Conservation (phyloP, 768 basidiomycete genomes). For the Kwoniella shandongensis region DNA sequence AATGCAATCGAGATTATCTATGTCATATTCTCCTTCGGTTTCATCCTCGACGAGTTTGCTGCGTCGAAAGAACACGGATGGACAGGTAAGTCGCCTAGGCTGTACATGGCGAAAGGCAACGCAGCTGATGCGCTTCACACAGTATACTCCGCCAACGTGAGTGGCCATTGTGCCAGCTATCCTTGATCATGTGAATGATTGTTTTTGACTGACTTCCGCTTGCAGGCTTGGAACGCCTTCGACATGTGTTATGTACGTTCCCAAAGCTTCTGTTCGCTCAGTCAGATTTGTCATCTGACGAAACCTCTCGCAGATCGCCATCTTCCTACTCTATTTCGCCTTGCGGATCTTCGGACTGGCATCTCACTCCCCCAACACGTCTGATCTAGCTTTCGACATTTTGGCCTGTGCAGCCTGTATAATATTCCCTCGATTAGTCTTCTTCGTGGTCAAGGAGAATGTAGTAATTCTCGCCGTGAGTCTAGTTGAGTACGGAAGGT, state of each 20-base stretch:
- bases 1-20: constrained; percentile 71
- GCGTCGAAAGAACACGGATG: constrained; percentile 83
- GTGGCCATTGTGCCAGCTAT: neutral
- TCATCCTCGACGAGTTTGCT: constrained; percentile 83
- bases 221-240: constrained; percentile 86
- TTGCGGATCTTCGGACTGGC: constrained; percentile 52
- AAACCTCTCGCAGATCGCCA: constrained; percentile 57
- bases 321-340: constrained; percentile 49
- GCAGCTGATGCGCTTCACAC: constrained; percentile 64
- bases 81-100: constrained; percentile 64
- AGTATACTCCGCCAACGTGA: constrained; percentile 83
- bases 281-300: constrained; percentile 1
- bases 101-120: neutral
- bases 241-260: constrained; percentile 57
- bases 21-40: constrained; percentile 72
- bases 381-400: constrained; percentile 52
- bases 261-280: neutral
- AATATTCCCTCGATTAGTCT: constrained; percentile 51
- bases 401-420: constrained; percentile 52
- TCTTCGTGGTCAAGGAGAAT: constrained; percentile 52
- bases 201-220: neutral
- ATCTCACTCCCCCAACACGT: constrained; percentile 36
- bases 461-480: constrained; percentile 51
- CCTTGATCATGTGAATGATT: constrained; percentile 6
- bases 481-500: neutral